Base-by-base conservation (phyloP, 768 basidiomycete genomes). In the Phallus indusiatus region DNA sequence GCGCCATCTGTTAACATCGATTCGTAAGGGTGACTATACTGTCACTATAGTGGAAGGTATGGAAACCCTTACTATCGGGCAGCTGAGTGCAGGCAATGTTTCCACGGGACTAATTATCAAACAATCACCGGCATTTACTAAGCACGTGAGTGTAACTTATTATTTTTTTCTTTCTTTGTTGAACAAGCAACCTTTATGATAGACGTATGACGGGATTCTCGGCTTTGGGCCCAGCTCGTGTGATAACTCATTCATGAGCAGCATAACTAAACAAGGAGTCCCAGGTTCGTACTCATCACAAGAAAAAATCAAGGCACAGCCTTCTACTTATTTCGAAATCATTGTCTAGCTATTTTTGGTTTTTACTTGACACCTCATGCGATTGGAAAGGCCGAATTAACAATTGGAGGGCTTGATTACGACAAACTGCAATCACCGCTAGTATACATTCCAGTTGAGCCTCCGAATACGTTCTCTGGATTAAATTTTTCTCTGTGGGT, bases 51-150 rank as follows among this genome's bases (percentile, higher is more conserved):
- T 55, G 54, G 47, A 55, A 22, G 80, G 66, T 0, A 72, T 52
- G 33, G 81, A 84, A 61, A 78, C 78, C 5, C 77, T 83, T 10
- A 67, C 74, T 17, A 71, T 83, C 46, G 79, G 77, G 7, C 76
- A 75, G 6, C 69, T 80, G 17, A 65, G 66, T 6, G 75, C 73
- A 5, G 64, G 69, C 5, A 65, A 67, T 46, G 72, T 77, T 47
- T 69, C 64, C 36, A 69, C 82, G n/a, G 80, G 76, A 65, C 73
- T 80, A 24, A 80, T 82, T 67, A 78, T 78, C 5, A 68, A 78
- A 60, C 79, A 82, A 68, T 81, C 81, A 0, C 67, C 74, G 1
- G 72, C 72, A 36, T 82, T 82, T 67, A 4, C 12, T 42, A n/a
- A 42, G n/a, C 12, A 42, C 9, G 42, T 56, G 46, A 33, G 20